phyloP scores from a whole-genome alignment of 768 basidiomycete genomes.

The Daedaleopsis nitida region DNA sequence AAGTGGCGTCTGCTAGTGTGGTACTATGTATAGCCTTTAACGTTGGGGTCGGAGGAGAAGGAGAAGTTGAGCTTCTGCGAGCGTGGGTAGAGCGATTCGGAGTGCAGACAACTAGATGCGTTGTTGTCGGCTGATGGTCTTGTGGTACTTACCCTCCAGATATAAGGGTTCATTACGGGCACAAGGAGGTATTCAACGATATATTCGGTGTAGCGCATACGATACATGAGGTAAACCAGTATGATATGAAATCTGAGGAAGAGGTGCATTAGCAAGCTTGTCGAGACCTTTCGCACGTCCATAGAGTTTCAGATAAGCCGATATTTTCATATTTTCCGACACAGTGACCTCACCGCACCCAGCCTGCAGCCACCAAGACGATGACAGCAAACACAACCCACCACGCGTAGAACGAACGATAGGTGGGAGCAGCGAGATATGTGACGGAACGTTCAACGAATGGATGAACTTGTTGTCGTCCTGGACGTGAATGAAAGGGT shows the following conservation, averaged over 20 bases:
- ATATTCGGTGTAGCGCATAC: background rate
- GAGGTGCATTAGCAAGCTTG: background rate
- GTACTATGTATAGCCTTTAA: conserved; percentile 3
- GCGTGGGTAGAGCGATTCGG: no score
- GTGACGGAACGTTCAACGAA: conserved; percentile 64
- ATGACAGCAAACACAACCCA: conserved; percentile 38
- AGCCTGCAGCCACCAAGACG: conserved; percentile 54
- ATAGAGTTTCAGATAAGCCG: conserved; percentile 22
- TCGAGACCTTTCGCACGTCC: background rate
- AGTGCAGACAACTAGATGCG: no score
- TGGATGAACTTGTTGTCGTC: conserved; percentile 87
- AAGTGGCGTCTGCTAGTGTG: conserved; percentile 24
- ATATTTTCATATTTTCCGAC: conserved; percentile 24
- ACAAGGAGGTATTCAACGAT: background rate
- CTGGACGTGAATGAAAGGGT: conserved; percentile 20
- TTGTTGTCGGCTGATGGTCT: no score
- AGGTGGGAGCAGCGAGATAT: conserved; percentile 34
- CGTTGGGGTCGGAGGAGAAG: no score
- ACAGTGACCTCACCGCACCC: conserved; percentile 33
- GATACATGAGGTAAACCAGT: background rate
- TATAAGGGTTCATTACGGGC: no score
- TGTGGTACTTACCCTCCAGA: no score
- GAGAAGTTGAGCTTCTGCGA: no score
- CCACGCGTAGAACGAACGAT: conserved; percentile 38
- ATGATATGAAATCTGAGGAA: background rate